These are phyloP conservation scores for Aureobasidium sp. DNA, from an alignment of 2,329 filamentous ascomycete genomes.

Conservation along the genomic window DNA sequence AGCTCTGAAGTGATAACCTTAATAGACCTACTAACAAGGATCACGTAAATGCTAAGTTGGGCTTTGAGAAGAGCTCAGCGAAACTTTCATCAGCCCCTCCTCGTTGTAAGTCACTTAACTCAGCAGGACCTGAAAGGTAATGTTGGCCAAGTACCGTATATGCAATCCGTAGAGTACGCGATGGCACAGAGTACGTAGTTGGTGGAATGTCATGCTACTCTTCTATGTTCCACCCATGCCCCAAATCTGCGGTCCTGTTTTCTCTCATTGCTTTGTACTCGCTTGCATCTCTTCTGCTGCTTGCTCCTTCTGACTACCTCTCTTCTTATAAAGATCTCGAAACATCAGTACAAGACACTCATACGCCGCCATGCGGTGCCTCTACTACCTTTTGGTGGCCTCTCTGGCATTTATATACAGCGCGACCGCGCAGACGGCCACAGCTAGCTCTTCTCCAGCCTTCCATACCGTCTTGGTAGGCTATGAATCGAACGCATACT, in stretches of 20 bases:
- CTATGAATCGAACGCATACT: slow-evolving; percentile 29
- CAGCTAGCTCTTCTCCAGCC: neutral
- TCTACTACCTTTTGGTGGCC: neutral
- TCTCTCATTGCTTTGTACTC: neutral
- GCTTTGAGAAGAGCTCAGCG: neutral
- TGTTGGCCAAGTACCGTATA: neutral
- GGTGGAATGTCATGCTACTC: slow-evolving; percentile 3
- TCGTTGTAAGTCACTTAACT: neutral
- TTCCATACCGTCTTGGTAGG: slow-evolving; percentile 33
- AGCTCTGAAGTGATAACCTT: neutral
- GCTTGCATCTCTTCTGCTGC: neutral
- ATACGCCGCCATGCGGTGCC: neutral
- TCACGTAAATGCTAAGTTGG: slow-evolving; percentile 4
- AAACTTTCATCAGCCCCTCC: slow-evolving; percentile 8
- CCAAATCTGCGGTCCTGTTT: neutral
- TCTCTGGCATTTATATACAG: slow-evolving; percentile 4
- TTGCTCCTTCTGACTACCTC: neutral
- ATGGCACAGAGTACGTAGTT: slow-evolving; percentile 6
- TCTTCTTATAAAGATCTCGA: neutral
- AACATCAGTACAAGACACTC: neutral
- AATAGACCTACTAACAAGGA: neutral
- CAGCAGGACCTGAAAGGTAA: neutral
- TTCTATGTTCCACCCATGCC: slow-evolving; percentile 2
- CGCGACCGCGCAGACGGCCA: neutral
- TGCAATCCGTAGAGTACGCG: neutral